Percentiles rank a stretch among this genome's conserved stretches.
Conservation (phyloP, 345 rosid genomes). For the Salix exigua region DNA sequence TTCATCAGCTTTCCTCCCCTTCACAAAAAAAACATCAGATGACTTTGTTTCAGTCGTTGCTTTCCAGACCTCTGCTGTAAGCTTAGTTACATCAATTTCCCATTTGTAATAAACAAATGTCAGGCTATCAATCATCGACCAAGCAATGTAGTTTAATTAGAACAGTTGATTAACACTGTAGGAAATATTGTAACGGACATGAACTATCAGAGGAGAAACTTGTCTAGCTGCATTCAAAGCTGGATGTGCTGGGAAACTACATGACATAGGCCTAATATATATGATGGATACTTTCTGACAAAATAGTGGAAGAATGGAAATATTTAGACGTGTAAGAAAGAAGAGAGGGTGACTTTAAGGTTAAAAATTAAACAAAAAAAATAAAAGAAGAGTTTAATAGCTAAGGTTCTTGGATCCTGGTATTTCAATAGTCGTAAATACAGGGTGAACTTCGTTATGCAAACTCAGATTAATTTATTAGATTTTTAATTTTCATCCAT, state of each 20-base stretch:
- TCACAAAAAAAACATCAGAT: conserved; percentile 56
- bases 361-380: too few species aligned
- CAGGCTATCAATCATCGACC: background rate
- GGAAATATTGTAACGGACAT: background rate
- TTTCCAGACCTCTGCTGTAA: conserved; percentile 80
- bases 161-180: background rate
- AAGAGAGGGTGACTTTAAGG: background rate
- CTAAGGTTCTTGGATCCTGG: background rate
- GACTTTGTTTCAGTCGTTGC: conserved; percentile 65
- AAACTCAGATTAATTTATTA: background rate
- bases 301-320: background rate
- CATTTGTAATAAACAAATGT: background rate
- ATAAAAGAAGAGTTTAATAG: background rate
- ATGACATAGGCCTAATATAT: background rate
- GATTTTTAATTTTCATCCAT: background rate
- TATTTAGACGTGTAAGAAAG: background rate
- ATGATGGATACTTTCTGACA: background rate
- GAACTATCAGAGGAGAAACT: background rate
- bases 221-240: background rate
- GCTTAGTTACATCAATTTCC: conserved; percentile 17
- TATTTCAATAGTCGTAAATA: background rate
- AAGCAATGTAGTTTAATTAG: background rate
- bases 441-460: background rate
- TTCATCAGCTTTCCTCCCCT: conserved; percentile 59
- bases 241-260: background rate